These are phyloP conservation scores for Penicillium sp. DNA, from an alignment of 2,329 filamentous ascomycete species.

Conservation along the genomic window DNA sequence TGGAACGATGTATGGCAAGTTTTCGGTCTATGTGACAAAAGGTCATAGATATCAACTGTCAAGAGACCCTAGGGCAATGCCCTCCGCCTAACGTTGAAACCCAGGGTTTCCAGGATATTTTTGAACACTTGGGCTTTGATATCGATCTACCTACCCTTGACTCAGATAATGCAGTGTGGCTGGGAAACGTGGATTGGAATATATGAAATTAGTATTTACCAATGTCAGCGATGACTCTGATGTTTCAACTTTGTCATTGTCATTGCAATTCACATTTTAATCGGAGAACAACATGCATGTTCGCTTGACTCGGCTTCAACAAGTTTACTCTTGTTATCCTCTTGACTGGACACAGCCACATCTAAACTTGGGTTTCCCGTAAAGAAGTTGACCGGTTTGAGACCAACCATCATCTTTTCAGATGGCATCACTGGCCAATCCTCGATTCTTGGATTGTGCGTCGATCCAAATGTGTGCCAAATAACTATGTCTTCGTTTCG, in stretches of 20 bases:
- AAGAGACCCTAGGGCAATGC: too few relatives aligned
- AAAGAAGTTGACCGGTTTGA: slow-evolving; percentile 28
- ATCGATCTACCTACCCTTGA: too few relatives aligned
- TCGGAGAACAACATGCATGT: background rate
- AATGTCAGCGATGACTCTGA: too few relatives aligned
- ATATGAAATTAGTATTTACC: too few relatives aligned
- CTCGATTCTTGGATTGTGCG: slow-evolving; percentile 44
- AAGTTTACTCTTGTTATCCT: slow-evolving; percentile 12
- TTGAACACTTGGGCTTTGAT: too few relatives aligned
- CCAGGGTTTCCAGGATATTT: too few relatives aligned
- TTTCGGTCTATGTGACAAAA: too few relatives aligned
- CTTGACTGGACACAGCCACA: slow-evolving; percentile 22
- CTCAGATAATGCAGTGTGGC: too few relatives aligned
- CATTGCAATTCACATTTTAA: background rate
- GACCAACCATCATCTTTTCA: slow-evolving; percentile 26
- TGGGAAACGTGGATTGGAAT: too few relatives aligned
- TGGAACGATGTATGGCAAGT: too few relatives aligned
- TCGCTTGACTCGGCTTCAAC: background rate
- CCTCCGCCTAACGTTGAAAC: too few relatives aligned
- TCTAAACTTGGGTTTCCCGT: slow-evolving; percentile 22
- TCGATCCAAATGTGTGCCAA: slow-evolving; percentile 43
- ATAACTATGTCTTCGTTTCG: slow-evolving; percentile 38
- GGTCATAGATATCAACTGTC: too few relatives aligned
- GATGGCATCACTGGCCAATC: slow-evolving; percentile 43
- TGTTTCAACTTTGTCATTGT: background rate